Conservation (phyloP, 306 rosid genomes). For the Cicer yamashitae region DNA sequence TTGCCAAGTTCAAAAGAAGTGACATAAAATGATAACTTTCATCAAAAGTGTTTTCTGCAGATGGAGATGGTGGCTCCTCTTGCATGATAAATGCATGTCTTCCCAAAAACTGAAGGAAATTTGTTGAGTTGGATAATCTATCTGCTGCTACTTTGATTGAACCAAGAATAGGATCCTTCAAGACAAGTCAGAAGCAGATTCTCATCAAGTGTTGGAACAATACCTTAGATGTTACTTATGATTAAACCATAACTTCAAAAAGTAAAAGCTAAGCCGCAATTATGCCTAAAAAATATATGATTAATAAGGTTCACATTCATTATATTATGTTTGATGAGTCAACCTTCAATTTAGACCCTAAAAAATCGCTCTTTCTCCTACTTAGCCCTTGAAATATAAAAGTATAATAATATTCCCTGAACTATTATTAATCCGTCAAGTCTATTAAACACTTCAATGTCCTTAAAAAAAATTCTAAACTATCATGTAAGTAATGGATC, state of each 20-base stretch:
- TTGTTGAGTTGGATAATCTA: constrained; percentile 82
- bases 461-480: no score
- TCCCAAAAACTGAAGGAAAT: constrained; percentile 82
- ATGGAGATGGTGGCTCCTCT: constrained; percentile 73
- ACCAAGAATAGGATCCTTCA: constrained; percentile 82
- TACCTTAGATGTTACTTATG: not conserved
- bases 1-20: constrained; percentile 83
- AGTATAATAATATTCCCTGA: no score
- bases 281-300: not conserved
- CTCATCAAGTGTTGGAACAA: constrained; percentile 32
- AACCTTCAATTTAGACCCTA: no score
- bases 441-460: no score
- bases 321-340: no score
- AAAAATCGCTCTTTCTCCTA: no score
- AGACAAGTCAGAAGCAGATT: constrained; percentile 16
- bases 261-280: not conserved
- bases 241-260: not conserved
- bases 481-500: not conserved
- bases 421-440: no score
- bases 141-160: constrained; percentile 79
- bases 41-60: constrained; percentile 62
- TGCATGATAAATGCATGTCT: constrained; percentile 87
- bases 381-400: no score
- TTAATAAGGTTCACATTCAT: not conserved
- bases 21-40: constrained; percentile 87